These are phyloP conservation scores for Pseudogymnoascus sp. DNA, from an alignment of 2,329 filamentous ascomycete species.

Conservation along the genomic window DNA sequence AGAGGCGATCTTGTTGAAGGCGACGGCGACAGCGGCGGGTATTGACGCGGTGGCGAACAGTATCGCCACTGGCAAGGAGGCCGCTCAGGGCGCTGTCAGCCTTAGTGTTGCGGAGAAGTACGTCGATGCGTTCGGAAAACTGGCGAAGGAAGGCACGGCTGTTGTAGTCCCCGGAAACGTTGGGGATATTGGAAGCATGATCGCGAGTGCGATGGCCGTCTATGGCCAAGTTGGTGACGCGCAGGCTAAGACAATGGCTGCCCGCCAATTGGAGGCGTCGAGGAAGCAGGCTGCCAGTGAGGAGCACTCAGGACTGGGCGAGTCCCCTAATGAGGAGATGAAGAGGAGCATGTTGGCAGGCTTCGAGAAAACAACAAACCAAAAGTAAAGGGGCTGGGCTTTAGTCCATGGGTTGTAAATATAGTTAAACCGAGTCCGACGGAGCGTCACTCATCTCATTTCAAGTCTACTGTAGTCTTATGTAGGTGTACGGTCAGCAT, in stretches of 20 bases:
- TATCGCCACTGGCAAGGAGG: conserved; percentile 64
- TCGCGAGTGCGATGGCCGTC: conserved; percentile 88
- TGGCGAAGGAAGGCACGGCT: conserved; percentile 92
- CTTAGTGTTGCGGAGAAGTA: conserved; percentile 94
- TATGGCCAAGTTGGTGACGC: conserved; percentile 87
- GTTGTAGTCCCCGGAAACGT: conserved; percentile 96
- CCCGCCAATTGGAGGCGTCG: conserved; percentile 38
- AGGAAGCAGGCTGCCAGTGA: conserved; percentile 28
- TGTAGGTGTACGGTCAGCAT: background rate
- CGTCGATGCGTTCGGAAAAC: conserved; percentile 84
- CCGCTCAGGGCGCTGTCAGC: conserved; percentile 77
- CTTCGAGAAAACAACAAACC: conserved; percentile 35
- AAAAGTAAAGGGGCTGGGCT: conserved; percentile 18
- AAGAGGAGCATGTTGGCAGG: conserved; percentile 41
- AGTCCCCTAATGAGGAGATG: conserved; percentile 34
- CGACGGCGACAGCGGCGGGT: conserved; percentile 75
- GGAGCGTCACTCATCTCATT: conserved; percentile 5
- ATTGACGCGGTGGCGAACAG: conserved; percentile 78
- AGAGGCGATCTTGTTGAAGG: conserved; percentile 83
- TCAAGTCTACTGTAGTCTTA: conserved; percentile 8
- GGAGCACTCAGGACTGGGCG: conserved; percentile 18
- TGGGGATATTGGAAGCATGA: conserved; percentile 93
- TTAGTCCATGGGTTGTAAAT: background rate
- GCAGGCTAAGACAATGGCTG: conserved; percentile 62
- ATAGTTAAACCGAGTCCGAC: conserved; percentile 3